Evolutionary conservation across 75 land plant genomes (phyloP).

Genomic region (Azolla pinnata): DNA sequence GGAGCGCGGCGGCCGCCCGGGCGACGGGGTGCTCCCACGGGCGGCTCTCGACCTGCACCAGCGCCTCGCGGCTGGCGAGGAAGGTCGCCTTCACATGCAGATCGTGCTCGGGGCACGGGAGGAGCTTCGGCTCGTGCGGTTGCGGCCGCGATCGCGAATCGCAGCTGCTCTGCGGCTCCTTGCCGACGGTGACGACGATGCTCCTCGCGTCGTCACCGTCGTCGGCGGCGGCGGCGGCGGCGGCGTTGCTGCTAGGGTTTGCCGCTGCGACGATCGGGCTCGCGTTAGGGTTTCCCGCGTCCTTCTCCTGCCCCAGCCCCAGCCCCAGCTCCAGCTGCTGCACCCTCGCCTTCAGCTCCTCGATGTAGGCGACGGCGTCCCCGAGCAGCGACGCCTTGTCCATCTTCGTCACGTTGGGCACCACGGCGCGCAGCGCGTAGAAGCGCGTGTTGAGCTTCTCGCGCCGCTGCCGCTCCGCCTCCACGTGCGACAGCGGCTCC

Average conservation of each 20-base stretch:
- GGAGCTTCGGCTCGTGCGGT: neutral
- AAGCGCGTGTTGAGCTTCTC: constrained; percentile 62
- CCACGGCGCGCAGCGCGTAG: constrained; percentile 53
- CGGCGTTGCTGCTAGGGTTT: too few species aligned
- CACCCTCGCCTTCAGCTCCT: constrained; percentile 22
- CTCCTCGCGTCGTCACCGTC: too few species aligned
- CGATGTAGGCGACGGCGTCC: constrained; percentile 51
- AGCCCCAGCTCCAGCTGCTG: neutral
- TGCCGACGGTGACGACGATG: too few species aligned
- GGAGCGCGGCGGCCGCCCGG: constrained; percentile 34
- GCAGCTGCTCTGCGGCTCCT: too few species aligned
- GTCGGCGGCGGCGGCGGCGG: too few species aligned
- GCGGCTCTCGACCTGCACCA: constrained; percentile 39
- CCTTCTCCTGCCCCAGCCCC: too few species aligned
- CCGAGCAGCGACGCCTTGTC: constrained; percentile 46
- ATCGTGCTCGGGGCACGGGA: neutral
- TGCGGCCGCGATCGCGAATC: too few species aligned
- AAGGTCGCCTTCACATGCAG: neutral
- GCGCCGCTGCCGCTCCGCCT: constrained; percentile 53
- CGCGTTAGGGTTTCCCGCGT: too few species aligned
- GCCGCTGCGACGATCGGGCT: too few species aligned
- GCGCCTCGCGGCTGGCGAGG: constrained; percentile 28
- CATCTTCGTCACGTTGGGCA: constrained; percentile 56
- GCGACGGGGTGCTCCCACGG: constrained; percentile 33
- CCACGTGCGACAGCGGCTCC: constrained; percentile 44